Evolutionary conservation across 139 green algal genomes (phyloP).

Genomic region (Volvox reticuliferus): DNA sequence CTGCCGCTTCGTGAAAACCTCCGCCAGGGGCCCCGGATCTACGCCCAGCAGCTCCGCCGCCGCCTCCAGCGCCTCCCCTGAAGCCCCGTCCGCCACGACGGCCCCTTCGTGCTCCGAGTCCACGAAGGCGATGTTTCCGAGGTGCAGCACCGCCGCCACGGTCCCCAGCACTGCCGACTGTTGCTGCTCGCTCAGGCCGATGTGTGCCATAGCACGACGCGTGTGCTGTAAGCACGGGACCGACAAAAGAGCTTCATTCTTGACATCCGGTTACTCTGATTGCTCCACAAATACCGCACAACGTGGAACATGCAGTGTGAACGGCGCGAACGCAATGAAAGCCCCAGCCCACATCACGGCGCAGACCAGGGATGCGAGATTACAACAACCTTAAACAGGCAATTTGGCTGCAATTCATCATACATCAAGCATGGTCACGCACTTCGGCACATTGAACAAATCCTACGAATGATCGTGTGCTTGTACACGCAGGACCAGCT

Average conservation of each 20-base stretch:
- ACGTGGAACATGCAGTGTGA: too few species aligned
- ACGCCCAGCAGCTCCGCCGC: conserved; percentile 76
- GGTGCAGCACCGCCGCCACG: conserved; percentile 94
- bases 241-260: too few species aligned
- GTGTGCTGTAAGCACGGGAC: conserved; percentile 70
- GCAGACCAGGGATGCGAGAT: too few species aligned
- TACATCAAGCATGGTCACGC: too few species aligned
- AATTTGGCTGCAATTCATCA: too few species aligned
- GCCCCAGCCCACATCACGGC: too few species aligned
- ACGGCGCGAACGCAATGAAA: too few species aligned
- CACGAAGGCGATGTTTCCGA: conserved; percentile 93
- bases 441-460: too few species aligned
- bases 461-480: too few species aligned
- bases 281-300: too few species aligned
- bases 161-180: conserved; percentile 85
- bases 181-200: conserved; percentile 87
- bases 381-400: too few species aligned
- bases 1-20: conserved; percentile 81
- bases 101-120: conserved; percentile 44
- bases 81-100: not conserved
- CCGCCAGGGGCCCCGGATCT: conserved; percentile 62
- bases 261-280: too few species aligned
- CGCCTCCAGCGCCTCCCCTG: conserved; percentile 54
- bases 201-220: conserved; percentile 88
- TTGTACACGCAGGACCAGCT: not conserved